Percentiles rank a stretch among this genome's conserved stretches.
These are phyloP conservation scores for Ramaria rubella DNA, from an alignment of 768 basidiomycete genomes.

Conservation along the genomic window DNA sequence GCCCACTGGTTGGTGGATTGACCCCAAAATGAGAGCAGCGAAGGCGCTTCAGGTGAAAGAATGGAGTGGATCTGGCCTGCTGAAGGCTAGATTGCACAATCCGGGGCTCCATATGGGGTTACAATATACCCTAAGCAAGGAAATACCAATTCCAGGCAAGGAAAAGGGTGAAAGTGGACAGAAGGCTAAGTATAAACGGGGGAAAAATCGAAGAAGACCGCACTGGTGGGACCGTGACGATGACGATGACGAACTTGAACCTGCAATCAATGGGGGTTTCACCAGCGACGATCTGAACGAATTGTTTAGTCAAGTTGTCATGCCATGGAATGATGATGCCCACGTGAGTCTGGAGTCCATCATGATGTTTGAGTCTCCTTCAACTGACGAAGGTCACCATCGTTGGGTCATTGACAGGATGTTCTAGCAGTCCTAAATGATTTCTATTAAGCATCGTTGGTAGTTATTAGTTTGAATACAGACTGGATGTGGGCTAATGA, in stretches of 20 bases:
- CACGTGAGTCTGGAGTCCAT: slow-evolving; percentile 25
- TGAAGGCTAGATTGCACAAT: background rate
- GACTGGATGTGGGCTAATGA: background rate
- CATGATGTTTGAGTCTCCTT: slow-evolving; percentile 13
- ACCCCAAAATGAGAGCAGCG: background rate
- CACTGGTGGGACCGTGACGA: slow-evolving; percentile 10
- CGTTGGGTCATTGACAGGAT: too few species aligned
- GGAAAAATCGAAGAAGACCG: slow-evolving; percentile 15
- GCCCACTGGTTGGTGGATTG: background rate
- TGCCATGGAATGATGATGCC: slow-evolving; percentile 41
- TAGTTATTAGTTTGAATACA: background rate
- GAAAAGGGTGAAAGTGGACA: too few species aligned
- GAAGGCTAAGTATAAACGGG: background rate
- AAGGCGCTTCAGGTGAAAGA: background rate
- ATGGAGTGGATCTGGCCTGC: background rate
- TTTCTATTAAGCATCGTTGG: background rate
- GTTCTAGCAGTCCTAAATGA: background rate
- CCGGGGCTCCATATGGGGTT: too few species aligned
- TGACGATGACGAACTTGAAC: background rate
- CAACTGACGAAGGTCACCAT: background rate
- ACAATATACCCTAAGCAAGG: too few species aligned
- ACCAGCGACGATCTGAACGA: slow-evolving; percentile 30
- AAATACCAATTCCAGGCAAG: too few species aligned
- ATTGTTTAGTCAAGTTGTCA: slow-evolving; percentile 33
- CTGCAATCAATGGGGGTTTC: slow-evolving; percentile 26